Base-by-base conservation (phyloP, 2,329 filamentous ascomycete genomes). In the Cladobotryum protrusum region DNA sequence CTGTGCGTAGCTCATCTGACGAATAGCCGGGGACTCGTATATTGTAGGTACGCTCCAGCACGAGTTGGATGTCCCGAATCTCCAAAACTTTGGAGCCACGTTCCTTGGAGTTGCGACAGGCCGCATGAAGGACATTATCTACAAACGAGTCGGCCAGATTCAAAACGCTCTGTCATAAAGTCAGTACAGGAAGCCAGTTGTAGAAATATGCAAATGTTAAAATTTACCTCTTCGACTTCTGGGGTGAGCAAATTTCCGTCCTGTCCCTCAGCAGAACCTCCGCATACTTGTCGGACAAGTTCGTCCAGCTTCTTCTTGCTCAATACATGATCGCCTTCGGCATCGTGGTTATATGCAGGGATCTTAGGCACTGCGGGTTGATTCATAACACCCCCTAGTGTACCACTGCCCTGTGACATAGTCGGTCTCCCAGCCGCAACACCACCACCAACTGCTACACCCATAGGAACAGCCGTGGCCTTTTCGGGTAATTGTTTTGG, bases 301-400 rank as follows among this genome's bases (percentile, higher is more conserved):
- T 96, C 92, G 63, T 99, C 91, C 37, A 99, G 78, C 72, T 96
- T 97, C 73, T 95, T 95, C 80, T 96, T 96, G 72, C 87, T 95
- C n/a, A 99, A 75, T 1, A 99, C 87, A 40, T 91, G 85, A 61
- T 96, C 90, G 20, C 89, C 90, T 63, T 96, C 91, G 29, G 89
- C 88, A 65, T 97, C 92, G 52, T 96, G 83, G 50, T 89, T 87
- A 67, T 89, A 95, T 0, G 84, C 82, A 0, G 90, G 89, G 41
- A 89, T 82, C 63, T 90, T 91, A 49, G 84, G 75, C 53, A 97
- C 79, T 2, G 89, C 88, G 0, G 93, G 91, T 62, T 96, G 90
- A 46, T 85, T 85, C 78, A 96, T 87, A 45, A 93, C 85, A 47
- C 90, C 90, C 47, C 86, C 86, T 1, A 86, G 79, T 6, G 83